Evolutionary conservation across 305 asterid genomes (phyloP), one percentile per base, ranked within the genome.

Genomic region (Fraxinus paxiana): DNA sequence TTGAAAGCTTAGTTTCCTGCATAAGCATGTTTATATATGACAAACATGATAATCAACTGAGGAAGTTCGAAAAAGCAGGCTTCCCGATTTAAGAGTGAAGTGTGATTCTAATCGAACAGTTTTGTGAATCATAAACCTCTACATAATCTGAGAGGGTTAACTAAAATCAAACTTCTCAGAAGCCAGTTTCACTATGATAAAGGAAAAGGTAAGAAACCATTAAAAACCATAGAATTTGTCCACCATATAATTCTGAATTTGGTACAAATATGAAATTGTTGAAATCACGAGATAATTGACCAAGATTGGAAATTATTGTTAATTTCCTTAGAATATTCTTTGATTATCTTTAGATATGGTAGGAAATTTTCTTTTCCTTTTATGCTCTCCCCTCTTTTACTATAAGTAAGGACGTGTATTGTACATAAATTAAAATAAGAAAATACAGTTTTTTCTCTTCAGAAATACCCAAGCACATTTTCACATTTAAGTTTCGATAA

Each of bases 1-100:
- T 85, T 2, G 97, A 95, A 56, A 95, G 97, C 91, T 91, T 91
- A 17, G 85, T 87, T 83, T 92, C 99, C 99, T 95, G 97, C 85
- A 84, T 30, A 37, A 83, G 37, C 69, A 72, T 1, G 76, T 37
- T 2, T 35, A 35, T 56, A 20, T 26, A 72, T 2, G 15, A n/a
- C 41, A 37, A 8, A 69, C 59, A 15, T 48, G 24, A 17, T 48
- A 13, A 6, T 59, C 70, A 20, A 59, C 70, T 1, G 15, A 59
- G 70, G 9, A 22, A 59, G 28, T 59, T 15, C 24, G 10, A 17
- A 54, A 51, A 51, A n/a, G 63, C 22, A 17, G 8, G 63, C 63
- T n/a, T 54, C 63, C 24, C 63, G 1, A 54, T 1, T 54, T 17
- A 20, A 8, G 70, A 9, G 28, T 59, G 31, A 59, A 4, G 2